These are phyloP conservation scores for Hypoxylon sp. DNA, from an alignment of 2,329 filamentous ascomycete species.

Conservation along the genomic window DNA sequence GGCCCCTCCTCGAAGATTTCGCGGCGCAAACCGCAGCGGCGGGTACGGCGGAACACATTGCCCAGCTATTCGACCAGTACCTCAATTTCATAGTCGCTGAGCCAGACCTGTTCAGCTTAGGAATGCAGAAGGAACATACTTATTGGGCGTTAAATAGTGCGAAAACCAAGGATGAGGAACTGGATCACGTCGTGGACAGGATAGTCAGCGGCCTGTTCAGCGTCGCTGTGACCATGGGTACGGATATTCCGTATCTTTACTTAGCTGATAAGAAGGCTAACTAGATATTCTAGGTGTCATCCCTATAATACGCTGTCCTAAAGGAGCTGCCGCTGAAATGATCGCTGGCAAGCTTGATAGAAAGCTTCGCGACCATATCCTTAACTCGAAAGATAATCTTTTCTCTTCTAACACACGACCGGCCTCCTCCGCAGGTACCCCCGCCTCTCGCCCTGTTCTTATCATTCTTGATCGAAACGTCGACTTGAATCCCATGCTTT, in stretches of 20 bases:
- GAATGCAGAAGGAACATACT: slow-evolving; percentile 89
- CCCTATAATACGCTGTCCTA: slow-evolving; percentile 94
- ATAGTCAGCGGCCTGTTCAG: slow-evolving; percentile 98
- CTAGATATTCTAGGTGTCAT: slow-evolving; percentile 75
- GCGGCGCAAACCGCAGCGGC: slow-evolving; percentile 87
- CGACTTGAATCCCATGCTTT: slow-evolving; percentile 97
- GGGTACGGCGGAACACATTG: slow-evolving; percentile 88
- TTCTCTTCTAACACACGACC: slow-evolving; percentile 80
- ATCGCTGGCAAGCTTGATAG: slow-evolving; percentile 94
- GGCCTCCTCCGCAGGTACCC: slow-evolving; percentile 70
- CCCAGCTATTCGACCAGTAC: slow-evolving; percentile 96
- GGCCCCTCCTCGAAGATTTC: slow-evolving; percentile 94
- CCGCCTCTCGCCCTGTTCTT: slow-evolving; percentile 86
- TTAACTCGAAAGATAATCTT: slow-evolving; percentile 98
- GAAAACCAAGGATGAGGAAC: slow-evolving; percentile 88
- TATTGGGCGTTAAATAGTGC: slow-evolving; percentile 98
- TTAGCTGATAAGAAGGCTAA: slow-evolving; percentile 34
- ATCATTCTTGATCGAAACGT: slow-evolving; percentile 96
- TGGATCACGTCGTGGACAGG: slow-evolving; percentile 88
- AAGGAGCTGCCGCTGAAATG: slow-evolving; percentile 92
- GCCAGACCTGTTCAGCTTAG: slow-evolving; percentile 93
- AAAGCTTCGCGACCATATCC: slow-evolving; percentile 94
- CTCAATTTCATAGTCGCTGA: slow-evolving; percentile 97
- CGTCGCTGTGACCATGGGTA: slow-evolving; percentile 98
- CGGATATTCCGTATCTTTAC: slow-evolving; percentile 42